A percentile compares a stretch with the other conserved stretches of the same genome.
These are phyloP conservation scores for Macrolepiota albuminosa DNA, from an alignment of 768 basidiomycete genomes.

Conservation along the genomic window DNA sequence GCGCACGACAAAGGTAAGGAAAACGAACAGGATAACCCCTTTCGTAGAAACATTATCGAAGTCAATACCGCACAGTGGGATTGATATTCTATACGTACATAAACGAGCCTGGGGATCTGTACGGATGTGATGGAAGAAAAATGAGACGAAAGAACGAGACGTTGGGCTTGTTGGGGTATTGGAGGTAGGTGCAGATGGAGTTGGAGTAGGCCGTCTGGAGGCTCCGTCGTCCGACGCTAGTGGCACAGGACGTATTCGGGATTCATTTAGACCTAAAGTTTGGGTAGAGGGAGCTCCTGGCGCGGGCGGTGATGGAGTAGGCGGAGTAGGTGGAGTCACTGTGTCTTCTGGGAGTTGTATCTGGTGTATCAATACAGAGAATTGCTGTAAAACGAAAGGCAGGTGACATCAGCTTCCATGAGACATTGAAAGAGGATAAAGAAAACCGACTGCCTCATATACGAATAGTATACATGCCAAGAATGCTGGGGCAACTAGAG, in stretches of 20 bases:
- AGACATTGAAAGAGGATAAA: background rate
- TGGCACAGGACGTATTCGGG: background rate
- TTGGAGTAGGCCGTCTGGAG: conserved; percentile 17
- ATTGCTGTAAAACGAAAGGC: conserved; percentile 53
- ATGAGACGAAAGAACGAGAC: conserved; percentile 40
- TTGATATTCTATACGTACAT: conserved; percentile 39
- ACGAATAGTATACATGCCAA: conserved; percentile 75
- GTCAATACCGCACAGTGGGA: background rate
- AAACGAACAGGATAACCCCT: conserved; percentile 69
- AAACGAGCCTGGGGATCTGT: conserved; percentile 69
- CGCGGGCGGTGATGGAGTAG: conserved; percentile 10
- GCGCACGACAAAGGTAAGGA: conserved; percentile 68
- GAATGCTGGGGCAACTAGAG: conserved; percentile 81
- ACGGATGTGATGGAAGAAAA: conserved; percentile 54
- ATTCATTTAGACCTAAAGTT: background rate
- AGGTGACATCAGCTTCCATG: background rate
- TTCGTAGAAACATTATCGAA: conserved; percentile 7
- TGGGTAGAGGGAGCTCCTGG: conserved; percentile 20
- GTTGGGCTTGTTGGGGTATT: conserved; percentile 12
- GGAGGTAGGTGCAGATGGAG: conserved; percentile 20
- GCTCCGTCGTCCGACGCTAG: conserved; percentile 16
- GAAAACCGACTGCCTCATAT: conserved; percentile 65
- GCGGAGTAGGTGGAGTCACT: conserved; percentile 19
- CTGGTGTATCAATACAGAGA: conserved; percentile 72
- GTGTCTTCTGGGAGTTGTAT: conserved; percentile 77